Conservation (phyloP, 1,139 yeast genomes). For the Protomyces arabidopsidicola region DNA sequence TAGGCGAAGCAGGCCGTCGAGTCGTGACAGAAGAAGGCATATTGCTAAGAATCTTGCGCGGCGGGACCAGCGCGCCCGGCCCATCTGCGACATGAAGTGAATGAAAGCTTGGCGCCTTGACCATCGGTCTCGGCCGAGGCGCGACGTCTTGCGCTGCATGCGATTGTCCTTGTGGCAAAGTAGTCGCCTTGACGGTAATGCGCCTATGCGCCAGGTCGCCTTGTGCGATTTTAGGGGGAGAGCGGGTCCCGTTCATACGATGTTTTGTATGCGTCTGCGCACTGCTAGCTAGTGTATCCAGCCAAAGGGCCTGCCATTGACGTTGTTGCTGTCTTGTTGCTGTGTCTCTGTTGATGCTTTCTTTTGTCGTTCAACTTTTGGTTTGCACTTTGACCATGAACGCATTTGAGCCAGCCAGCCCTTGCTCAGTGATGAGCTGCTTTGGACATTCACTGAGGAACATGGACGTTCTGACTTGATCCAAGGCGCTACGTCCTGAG, state of each 20-base stretch:
- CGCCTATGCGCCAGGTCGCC: background rate
- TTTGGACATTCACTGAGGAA: no score
- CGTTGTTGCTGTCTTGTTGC: background rate
- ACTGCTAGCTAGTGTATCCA: background rate
- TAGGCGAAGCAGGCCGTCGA: slow-evolving; percentile 18
- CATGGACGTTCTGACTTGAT: no score
- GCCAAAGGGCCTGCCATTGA: background rate
- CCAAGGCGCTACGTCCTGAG: no score
- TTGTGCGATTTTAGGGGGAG: background rate
- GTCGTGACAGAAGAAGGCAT: slow-evolving; percentile 14
- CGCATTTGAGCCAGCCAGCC: no score
- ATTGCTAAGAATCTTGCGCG: background rate
- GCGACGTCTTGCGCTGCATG: background rate
- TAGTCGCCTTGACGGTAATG: background rate
- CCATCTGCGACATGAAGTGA: background rate
- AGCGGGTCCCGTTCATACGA: background rate
- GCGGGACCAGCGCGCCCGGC: background rate
- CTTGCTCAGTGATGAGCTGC: no score
- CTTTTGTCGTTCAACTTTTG: no score
- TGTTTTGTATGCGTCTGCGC: background rate
- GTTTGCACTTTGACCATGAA: no score
- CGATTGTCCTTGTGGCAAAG: background rate
- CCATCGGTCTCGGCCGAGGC: background rate
- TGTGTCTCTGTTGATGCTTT: background rate
- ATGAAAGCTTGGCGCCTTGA: background rate